Evolutionary conservation across 164 flowering plant genomes (phyloP).

Genomic region (Magnolia kwangsiensis): DNA sequence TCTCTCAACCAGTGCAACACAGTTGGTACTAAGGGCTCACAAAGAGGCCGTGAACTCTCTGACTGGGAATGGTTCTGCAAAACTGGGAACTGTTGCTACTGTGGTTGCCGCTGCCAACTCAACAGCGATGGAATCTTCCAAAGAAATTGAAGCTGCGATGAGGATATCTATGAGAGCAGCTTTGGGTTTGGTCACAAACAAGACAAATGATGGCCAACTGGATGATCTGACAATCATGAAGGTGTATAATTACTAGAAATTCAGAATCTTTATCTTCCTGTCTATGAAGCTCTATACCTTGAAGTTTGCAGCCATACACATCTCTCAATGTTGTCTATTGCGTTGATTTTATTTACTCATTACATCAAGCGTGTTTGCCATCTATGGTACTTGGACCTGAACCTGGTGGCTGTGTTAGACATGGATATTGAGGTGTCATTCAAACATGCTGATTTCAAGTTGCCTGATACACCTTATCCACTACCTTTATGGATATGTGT

Average conservation of each 20-base stretch:
- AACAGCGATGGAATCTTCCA: constrained; percentile 75
- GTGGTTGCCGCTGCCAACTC: constrained; percentile 99
- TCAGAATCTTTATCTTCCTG: neutral
- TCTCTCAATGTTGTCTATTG: neutral
- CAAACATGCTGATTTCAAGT: too few relatives aligned
- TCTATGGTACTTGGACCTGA: neutral
- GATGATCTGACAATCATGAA: constrained; percentile 92
- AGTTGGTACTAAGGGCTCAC: constrained; percentile 87
- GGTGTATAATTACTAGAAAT: constrained; percentile 30
- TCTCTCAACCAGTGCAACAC: constrained; percentile 61
- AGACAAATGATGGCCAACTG: constrained; percentile 63
- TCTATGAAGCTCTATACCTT: neutral
- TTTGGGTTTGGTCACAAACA: constrained; percentile 57
- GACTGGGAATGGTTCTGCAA: constrained; percentile 84
- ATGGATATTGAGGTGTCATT: neutral
- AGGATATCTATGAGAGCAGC: constrained; percentile 81
- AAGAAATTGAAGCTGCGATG: constrained; percentile 98
- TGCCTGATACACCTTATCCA: neutral
- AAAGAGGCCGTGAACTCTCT: constrained; percentile 93
- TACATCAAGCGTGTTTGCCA: neutral
- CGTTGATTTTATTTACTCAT: neutral
- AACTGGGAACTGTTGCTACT: constrained; percentile 85
- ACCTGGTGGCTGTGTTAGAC: neutral
- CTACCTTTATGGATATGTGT: neutral
- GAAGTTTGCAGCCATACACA: neutral